Evolutionary conservation across 1,284 basidiomycete genomes (phyloP).

Genomic region (Phylloporus gajari): DNA sequence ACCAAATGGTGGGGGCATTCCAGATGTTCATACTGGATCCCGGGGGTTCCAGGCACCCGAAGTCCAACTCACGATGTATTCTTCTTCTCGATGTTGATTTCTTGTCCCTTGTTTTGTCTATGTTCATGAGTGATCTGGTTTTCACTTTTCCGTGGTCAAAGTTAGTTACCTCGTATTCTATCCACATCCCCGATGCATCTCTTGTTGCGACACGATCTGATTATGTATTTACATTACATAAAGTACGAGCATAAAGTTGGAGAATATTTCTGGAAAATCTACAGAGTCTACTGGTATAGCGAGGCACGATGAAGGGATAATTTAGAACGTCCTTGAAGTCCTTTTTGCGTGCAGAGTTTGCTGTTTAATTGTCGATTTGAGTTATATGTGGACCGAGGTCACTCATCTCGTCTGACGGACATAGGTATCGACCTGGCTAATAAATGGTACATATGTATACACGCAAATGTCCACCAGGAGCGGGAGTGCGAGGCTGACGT

Average conservation of each 20-base stretch:
- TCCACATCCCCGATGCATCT: not conserved
- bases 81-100: not conserved
- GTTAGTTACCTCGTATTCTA: not conserved
- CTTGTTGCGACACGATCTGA: not conserved
- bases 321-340: not conserved
- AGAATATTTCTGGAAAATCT: no score
- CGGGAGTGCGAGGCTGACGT: conserved; percentile 38
- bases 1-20: no score
- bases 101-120: not conserved
- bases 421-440: conserved; percentile 48
- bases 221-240: no score
- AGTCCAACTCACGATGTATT: conserved; percentile 38
- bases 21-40: no score
- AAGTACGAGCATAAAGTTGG: no score
- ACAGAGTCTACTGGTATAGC: no score
- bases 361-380: not conserved
- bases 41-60: conserved; percentile 14
- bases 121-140: not conserved
- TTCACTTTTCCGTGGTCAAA: not conserved
- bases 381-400: not conserved
- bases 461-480: conserved; percentile 51
- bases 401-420: conserved; percentile 1
- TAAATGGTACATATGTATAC: conserved; percentile 39
- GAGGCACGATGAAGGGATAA: not conserved
- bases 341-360: not conserved